These are phyloP conservation scores for Xylariaceae sp. DNA, from an alignment of 2,329 filamentous ascomycete species.

Conservation along the genomic window DNA sequence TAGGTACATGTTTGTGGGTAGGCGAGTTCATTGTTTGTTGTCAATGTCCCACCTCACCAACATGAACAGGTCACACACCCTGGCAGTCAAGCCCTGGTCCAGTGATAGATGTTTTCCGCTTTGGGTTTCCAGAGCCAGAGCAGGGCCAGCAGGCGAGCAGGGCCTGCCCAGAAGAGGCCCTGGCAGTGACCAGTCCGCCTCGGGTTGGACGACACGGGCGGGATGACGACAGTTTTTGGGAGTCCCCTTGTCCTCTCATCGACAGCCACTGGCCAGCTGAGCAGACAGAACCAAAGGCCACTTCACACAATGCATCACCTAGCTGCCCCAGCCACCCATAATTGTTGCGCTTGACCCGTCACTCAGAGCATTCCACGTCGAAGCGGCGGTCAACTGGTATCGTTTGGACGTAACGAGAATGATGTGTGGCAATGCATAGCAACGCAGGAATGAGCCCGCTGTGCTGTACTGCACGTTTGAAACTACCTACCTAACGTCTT, in stretches of 20 bases:
- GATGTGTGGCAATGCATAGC: too few species aligned
- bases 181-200: conserved; percentile 6
- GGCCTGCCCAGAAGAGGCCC: background rate
- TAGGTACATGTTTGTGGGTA: too few species aligned
- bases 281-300: background rate
- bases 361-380: too few species aligned
- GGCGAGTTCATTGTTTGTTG: conserved; percentile 17
- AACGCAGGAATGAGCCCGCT: too few species aligned
- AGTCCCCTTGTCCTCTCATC: background rate
- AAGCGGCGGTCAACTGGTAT: too few species aligned
- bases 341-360: too few species aligned
- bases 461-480: too few species aligned
- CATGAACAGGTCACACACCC: conserved; percentile 14
- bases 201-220: conserved; percentile 1
- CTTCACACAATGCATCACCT: background rate
- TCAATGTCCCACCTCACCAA: background rate
- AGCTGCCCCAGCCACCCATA: too few species aligned
- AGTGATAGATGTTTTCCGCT: background rate
- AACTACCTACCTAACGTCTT: too few species aligned
- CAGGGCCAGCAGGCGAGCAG: too few species aligned
- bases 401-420: too few species aligned
- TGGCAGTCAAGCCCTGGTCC: conserved; percentile 5
- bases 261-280: too few species aligned
- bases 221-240: conserved; percentile 8
- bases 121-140: background rate